Base-by-base conservation (phyloP, 768 basidiomycete genomes). In the Flagelloscypha sp. region DNA sequence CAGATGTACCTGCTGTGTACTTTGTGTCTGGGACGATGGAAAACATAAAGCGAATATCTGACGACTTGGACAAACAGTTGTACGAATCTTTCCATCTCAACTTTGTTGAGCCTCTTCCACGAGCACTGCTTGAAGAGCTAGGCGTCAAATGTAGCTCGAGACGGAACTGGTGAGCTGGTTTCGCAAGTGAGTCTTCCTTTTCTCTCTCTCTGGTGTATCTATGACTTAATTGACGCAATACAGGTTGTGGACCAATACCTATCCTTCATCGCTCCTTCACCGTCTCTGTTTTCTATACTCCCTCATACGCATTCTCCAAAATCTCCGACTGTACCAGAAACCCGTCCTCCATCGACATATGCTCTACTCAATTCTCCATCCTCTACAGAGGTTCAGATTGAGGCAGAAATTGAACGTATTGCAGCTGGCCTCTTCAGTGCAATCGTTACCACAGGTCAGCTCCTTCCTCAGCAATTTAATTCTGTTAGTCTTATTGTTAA, bases 1-100 rank as follows among this genome's bases (percentile, higher is more conserved):
- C 87, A 8, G 95, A 99, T 55, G 95, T 99, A 2, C 95, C 95
- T 12, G 92, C 95, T 1, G 74, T 98, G 20, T 99, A 99, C 65
- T 95, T 99, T 53, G 84, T 98, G 33, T 74, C 90, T 0, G 94
- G 95, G 0, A 94, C 89, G 2, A 64, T 86, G 9, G 61, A 66
- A 36, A 99, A 98, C 54, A 73, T 98, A 47, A 70, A 73, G 40
- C 74, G 94, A 42, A 94, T 99, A 68, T 84, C 89, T 11, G 83
- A 94, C 55, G 95, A 99, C 60, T 73, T 98, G 24, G 78, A 80
- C 55, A 87, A 89, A 52, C 68, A 70, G 18, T 70, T 97, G 29
- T 99, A 99, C 53, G 88, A 95, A 49, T 80, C 88, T 1, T 92
- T 84, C 55, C 84, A 97, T 56, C 66, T 99, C 44, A 94, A 93